Base-by-base conservation (phyloP, 2,329 filamentous ascomycete species). In the Neoarthrinium moseri region DNA sequence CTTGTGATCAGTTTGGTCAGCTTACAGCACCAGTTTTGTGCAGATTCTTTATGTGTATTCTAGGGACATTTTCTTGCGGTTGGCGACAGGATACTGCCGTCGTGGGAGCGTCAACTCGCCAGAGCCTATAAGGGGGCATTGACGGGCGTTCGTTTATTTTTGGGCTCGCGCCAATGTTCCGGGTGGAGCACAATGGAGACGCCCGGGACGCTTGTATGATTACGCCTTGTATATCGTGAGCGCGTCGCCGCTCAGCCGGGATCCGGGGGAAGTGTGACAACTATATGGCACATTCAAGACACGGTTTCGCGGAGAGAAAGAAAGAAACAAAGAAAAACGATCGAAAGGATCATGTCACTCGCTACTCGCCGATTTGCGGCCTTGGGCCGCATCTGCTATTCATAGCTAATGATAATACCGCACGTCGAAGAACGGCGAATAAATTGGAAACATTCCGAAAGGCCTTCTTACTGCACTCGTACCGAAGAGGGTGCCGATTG, bases 361-460 rank as follows among this genome's bases (percentile, higher is more conserved):
- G 41, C 41, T 44, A 36, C 30, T 35, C 30, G 30, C 41, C 23
- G 30, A 22, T 12, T 20, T 13, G 17, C 41, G 20, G 11, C 33
- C 15, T 18, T 30, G 22, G 35, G 18, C 18, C n/a, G 30, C 17
- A 26, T n/a, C 41, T 35, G 41, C 33, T 36, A 22, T 37, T 44
- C 23, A 44, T 44, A 44, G 41, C 41, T 44, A 44, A 44, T 44
- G 41, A 44, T 44, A 44, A 44, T 44, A 44, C 21, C 15, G 24
- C 30, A 15, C 24, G 24, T 40, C 37, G n/a, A 24, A 29, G n/a
- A 26, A 24, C 30, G 22, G 37, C 23, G 37, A 40, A 18, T 40
- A 40, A n/a, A 40, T 26, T 17, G 32, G 32, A 7, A 34, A 34
- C n/a, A 29, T n/a, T 8, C 8, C 26, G 26, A 29, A 29, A 29